Conservation (phyloP, 257 asterid species). For the Rehmannia glutinosa region DNA sequence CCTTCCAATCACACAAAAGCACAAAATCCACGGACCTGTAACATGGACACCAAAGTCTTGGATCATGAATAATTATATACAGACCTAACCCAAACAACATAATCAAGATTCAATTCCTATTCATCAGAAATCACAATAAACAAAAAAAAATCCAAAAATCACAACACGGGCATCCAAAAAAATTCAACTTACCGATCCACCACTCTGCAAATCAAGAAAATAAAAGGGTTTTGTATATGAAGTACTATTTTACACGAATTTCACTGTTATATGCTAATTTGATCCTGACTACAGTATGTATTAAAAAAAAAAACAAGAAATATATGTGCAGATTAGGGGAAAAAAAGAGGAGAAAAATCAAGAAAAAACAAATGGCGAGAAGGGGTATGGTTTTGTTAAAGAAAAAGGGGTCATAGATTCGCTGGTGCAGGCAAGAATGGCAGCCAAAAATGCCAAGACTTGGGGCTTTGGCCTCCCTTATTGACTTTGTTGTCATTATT, state of each 20-base stretch:
- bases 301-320: neutral
- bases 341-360: neutral
- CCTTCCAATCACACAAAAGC: constrained; percentile 23
- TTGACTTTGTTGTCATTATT: constrained; percentile 54
- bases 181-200: constrained; percentile 57
- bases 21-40: constrained; percentile 44
- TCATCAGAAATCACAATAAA: constrained; percentile 25
- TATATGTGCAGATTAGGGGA: neutral
- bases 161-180: constrained; percentile 22
- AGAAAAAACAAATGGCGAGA: neutral
- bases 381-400: no score
- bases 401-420: constrained; percentile 19
- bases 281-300: neutral
- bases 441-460: constrained; percentile 31
- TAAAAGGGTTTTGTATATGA: no score
- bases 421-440: constrained; percentile 41
- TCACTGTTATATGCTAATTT: constrained; percentile 16
- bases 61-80: constrained; percentile 30
- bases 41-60: constrained; percentile 3
- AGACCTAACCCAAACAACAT: constrained; percentile 2
- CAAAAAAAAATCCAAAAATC: constrained; percentile 24
- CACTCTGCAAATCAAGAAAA: constrained; percentile 28
- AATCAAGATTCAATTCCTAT: constrained; percentile 31
- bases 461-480: constrained; percentile 35
- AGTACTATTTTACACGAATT: constrained; percentile 16